Percentiles rank a stretch among this genome's conserved stretches.
These are phyloP conservation scores for Suillus subluteus DNA, from an alignment of 768 basidiomycete genomes.

Conservation along the genomic window DNA sequence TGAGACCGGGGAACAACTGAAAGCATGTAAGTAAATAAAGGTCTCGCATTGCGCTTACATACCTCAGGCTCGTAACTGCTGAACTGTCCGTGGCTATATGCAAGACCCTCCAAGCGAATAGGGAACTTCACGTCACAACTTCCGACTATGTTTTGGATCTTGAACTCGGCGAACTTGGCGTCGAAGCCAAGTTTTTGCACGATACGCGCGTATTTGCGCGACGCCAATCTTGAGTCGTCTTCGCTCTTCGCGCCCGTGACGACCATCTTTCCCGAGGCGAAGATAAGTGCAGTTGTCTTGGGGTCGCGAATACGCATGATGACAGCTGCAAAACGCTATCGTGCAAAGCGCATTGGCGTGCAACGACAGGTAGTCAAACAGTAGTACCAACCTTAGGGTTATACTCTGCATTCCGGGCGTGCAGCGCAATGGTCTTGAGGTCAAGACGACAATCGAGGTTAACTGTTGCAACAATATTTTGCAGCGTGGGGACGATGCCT, in stretches of 20 bases:
- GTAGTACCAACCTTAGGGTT: constrained; percentile 95
- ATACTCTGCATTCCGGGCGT: constrained; percentile 98
- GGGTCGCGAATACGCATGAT: constrained; percentile 99
- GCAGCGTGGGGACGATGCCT: constrained; percentile 97
- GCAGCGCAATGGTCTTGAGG: constrained; percentile 96
- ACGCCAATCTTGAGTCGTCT: constrained; percentile 95
- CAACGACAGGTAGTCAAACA: constrained; percentile 39
- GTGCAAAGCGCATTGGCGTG: constrained; percentile 66
- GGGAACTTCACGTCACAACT: constrained; percentile 99
- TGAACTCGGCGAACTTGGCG: constrained; percentile 99
- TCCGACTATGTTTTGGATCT: constrained; percentile 99
- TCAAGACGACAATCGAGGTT: constrained; percentile 97
- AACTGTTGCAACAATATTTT: constrained; percentile 99
- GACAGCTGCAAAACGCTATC: constrained; percentile 99
- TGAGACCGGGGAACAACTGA: constrained; percentile 97
- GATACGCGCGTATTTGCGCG: constrained; percentile 98
- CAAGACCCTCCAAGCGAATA: constrained; percentile 95
- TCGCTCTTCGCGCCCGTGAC: constrained; percentile 99
- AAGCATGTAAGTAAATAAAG: background rate
- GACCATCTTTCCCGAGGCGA: constrained; percentile 99
- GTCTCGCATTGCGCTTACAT: constrained; percentile 26
- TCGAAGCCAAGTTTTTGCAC: constrained; percentile 99
- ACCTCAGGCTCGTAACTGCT: constrained; percentile 98
- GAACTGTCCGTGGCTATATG: constrained; percentile 97
- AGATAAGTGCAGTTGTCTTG: constrained; percentile 99